phyloP scores from a whole-genome alignment of 2,329 filamentous ascomycete species.

The Phoma herbarum region DNA sequence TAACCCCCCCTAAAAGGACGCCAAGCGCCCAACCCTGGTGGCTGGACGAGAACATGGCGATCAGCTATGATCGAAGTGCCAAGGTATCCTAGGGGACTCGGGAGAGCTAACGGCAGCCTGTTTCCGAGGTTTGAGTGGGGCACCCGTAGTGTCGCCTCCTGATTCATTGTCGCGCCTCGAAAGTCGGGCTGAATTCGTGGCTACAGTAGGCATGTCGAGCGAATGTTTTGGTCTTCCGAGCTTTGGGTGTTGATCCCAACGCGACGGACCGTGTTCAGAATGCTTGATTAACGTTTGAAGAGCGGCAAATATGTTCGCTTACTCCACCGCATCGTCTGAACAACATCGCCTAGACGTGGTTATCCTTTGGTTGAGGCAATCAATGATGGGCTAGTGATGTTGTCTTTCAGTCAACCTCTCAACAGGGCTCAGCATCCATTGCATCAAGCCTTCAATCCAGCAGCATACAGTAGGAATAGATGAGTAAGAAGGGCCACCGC shows the following conservation, averaged over 20 bases:
- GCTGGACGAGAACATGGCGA: conserved; percentile 1
- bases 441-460: background rate
- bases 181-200: background rate
- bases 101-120: conserved; percentile 4
- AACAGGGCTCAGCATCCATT: background rate
- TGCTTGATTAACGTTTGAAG: background rate
- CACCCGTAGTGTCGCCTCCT: background rate
- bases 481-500: background rate
- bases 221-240: background rate
- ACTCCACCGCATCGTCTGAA: background rate
- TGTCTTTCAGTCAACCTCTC: background rate
- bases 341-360: background rate
- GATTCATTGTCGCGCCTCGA: background rate
- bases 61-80: background rate
- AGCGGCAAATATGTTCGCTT: background rate
- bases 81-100: background rate
- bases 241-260: background rate
- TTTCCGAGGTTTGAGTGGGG: background rate
- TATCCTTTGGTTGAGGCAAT: background rate
- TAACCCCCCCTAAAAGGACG: too few species aligned
- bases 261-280: background rate
- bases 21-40: too few species aligned
- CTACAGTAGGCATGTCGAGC: background rate
- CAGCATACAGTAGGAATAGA: background rate
- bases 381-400: background rate